Evolutionary conservation across 306 rosid genomes (phyloP).

Genomic region (Citrullus amarus): DNA sequence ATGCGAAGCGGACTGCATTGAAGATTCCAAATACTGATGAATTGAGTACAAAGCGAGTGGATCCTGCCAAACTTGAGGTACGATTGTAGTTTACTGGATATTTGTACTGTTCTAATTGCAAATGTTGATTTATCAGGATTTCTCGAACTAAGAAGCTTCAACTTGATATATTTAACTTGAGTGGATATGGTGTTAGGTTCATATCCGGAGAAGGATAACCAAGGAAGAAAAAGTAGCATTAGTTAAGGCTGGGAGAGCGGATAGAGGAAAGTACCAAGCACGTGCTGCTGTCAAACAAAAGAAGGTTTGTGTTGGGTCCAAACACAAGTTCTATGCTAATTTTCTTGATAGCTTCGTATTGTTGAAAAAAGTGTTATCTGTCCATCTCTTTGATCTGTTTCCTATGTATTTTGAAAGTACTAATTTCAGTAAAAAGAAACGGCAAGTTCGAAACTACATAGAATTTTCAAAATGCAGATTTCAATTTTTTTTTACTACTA

Average conservation of each 20-base stretch:
- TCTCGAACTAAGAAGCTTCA: background rate
- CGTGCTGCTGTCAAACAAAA: constrained; percentile 71
- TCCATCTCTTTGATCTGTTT: background rate
- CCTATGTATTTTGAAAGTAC: background rate
- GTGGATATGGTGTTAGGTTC: constrained; percentile 31
- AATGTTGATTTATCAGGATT: background rate
- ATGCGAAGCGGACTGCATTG: constrained; percentile 15
- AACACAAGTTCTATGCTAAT: background rate
- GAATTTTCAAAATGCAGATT: background rate
- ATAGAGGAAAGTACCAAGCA: constrained; percentile 65
- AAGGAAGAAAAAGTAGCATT: constrained; percentile 65
- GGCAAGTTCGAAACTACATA: background rate
- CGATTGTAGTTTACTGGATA: constrained; percentile 8
- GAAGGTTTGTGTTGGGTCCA: constrained; percentile 38
- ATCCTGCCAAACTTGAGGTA: constrained; percentile 76
- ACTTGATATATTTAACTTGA: constrained; percentile 4
- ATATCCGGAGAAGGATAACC: constrained; percentile 48
- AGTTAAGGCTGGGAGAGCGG: constrained; percentile 82
- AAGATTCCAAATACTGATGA: constrained; percentile 50
- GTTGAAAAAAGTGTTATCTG: background rate
- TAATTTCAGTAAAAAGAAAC: background rate
- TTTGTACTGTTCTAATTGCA: background rate
- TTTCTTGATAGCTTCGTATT: background rate
- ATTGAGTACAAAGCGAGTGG: constrained; percentile 54
- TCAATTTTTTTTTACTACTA: background rate